Base-by-base conservation (phyloP, 345 rosid species). In the Excoecaria cochinchinensis region DNA sequence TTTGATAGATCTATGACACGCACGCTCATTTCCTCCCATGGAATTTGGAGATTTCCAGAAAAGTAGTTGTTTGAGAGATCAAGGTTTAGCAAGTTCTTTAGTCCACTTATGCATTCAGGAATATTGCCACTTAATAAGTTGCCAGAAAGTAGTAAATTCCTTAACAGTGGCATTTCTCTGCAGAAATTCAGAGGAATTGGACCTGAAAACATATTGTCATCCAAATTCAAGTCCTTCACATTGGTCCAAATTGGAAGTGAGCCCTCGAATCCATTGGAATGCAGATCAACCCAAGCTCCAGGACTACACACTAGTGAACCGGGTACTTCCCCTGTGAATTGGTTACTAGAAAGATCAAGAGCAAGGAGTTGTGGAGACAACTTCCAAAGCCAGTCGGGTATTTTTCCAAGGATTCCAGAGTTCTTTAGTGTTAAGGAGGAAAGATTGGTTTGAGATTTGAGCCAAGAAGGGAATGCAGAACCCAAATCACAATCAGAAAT, bases 211-310 rank as follows among this genome's bases (percentile, higher is more conserved):
- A 59, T 74, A 77, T 88, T 90, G 63, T 71, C 79, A 8, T 83
- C 65, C 36, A 90, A 87, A 76, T 74, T 77, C 4, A 87, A 50
- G 48, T 77, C 82, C 8, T 80, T 81, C 61, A 83, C 86, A 74
- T 80, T 85, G 58, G 85, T 80, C 89, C 87, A 87, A 71, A 74
- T 70, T 61, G 90, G 94, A 50, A 85, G 77, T 42, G 86, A 71
- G 36, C 92, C 94, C 40, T 83, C 73, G 64, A 87, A 88, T 67
- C 55, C 50, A 81, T 88, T 84, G 55, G 80, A 78, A 80, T 88
- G 67, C 31, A 74, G 55, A 74, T 61, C 77, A 68, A 22, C 60
- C 79, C 70, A 76, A 76, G 74, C 39, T 12, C 24, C n/a, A 57
- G 53, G 25, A 5, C 21, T 51, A 42, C 48, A 78, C 10, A 62